These are phyloP conservation scores for Dentipellis sp. DNA, from an alignment of 768 basidiomycete genomes.

Conservation along the genomic window DNA sequence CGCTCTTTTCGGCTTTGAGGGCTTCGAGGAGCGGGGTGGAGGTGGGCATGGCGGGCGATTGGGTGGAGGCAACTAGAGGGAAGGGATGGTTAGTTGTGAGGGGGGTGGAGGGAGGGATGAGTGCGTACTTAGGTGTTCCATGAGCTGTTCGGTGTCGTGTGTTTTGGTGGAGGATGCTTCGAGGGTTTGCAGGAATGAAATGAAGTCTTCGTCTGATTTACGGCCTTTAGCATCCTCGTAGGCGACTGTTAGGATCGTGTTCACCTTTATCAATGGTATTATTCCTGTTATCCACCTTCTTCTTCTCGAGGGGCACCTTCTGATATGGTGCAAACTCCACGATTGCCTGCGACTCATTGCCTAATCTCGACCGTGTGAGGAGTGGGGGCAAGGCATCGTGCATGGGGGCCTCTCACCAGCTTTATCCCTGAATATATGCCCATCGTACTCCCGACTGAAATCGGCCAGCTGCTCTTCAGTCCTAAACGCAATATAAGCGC, in stretches of 20 bases:
- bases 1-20: constrained; percentile 72
- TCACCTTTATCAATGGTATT: constrained; percentile 87
- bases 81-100: background rate
- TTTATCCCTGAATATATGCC: constrained; percentile 88
- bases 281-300: constrained; percentile 72
- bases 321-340: constrained; percentile 95
- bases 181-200: constrained; percentile 73
- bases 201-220: constrained; percentile 65
- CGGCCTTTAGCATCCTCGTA: too few species aligned
- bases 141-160: constrained; percentile 43
- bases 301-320: constrained; percentile 66
- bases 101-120: background rate
- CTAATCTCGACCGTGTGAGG: constrained; percentile 19
- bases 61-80: constrained; percentile 51
- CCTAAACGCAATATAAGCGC: constrained; percentile 91
- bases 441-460: constrained; percentile 84
- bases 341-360: constrained; percentile 78
- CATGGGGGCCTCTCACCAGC: constrained; percentile 44
- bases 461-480: constrained; percentile 55
- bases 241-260: background rate
- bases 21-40: constrained; percentile 91
- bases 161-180: constrained; percentile 37
- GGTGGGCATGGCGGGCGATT: constrained; percentile 54
- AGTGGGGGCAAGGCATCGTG: background rate
- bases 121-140: constrained; percentile 54